Base-by-base conservation (phyloP, 208 protist genomes). In the Angomonas desouzai region DNA sequence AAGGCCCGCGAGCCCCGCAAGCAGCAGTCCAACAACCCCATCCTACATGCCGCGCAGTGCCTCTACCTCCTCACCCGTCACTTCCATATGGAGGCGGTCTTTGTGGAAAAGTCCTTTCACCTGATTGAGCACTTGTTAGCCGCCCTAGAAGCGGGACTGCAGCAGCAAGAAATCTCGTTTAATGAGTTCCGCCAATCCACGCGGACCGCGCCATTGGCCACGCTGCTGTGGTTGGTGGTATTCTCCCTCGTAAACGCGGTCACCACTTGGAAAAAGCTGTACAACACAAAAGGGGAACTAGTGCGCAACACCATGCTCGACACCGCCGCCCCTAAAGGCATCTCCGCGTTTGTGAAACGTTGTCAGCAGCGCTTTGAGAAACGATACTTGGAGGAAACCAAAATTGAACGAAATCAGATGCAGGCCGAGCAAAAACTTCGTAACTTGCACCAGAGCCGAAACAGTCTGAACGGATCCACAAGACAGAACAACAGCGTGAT, bases 61-160 rank as follows among this genome's bases (percentile, higher is more conserved):
- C 70, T 95, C 2, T 87, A 87, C 33, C 72, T 95, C 11, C 53
- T 95, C 48, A 93, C 89, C 25, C 83, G 86, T 16, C 86, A 95
- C 70, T 95, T 93, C 58, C 89, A 95, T 70, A 77, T 92, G 77
- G 70, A 77, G 30, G 59, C 68, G 56, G 74, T 59, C 25, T 74
- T 89, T 48, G 67, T 94, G 30, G 79, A 80, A 61, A 76, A 85
- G 48, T 48, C 78, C 1, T 74, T 80, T 13, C 67, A 33, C 29
- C 40, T 92, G 0, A 32, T 93, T 11, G 79, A 88, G 36, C 32
- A 73, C 22, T 64, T 90, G 13, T 51, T 86, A 10, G 55, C 69
- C 18, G 60, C 76, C n/a, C 48, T 85, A 10, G 67, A 68, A 27
- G 49, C 59, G 7, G 70, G 73, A 23, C 56, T 65, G 10, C n/a